Evolutionary conservation across 345 rosid genomes (phyloP), one percentile per base, ranked within the genome.

Genomic region (Eucalyptus pauciflora): DNA sequence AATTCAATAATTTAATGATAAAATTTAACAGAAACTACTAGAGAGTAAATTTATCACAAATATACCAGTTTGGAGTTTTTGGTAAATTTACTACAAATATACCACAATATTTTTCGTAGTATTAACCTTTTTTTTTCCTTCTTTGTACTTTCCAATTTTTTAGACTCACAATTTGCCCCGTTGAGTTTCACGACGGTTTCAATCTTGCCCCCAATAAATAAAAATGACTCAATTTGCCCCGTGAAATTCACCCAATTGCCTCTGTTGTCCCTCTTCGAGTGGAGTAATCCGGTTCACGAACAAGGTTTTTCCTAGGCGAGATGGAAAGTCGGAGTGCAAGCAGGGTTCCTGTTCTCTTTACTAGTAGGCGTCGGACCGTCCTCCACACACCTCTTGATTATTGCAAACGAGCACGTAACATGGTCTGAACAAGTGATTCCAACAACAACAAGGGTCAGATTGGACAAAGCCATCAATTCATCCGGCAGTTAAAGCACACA

Each of bases 1-100:
- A 52, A 20, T 52, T 52, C 4, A 20, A 52, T 10, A 7, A 10
- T 52, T 52, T 52, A 52, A 7, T 52, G 0, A 10, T 52, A 52
- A 52, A 20, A 52, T 52, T 52, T 8, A 52, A 52, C 0, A 8
- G 0, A 52, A 52, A 52, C 0, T 52, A 0, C 1, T 18, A 18
- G 2, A 18, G 1, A 52, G 9, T 52, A 52, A 52, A 52, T 52
- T 1, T 52, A 3, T 20, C 5, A 52, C 2, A 52, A 2, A 52
- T 20, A 52, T 18, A 18, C 0, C 0, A 18, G 0, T 18, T 52
- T 52, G 0, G 1, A 52, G 2, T 18, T 52, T 52, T 18, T 7
- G 2, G 2, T 52, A 52, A 52, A 52, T 52, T 52, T 52, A 3
- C 10, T 7, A 0, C 10, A 18, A 18, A 8, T 52, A 18, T 52